phyloP scores from a whole-genome alignment of 2,329 filamentous ascomycete genomes.

The Ascochyta pisi region DNA sequence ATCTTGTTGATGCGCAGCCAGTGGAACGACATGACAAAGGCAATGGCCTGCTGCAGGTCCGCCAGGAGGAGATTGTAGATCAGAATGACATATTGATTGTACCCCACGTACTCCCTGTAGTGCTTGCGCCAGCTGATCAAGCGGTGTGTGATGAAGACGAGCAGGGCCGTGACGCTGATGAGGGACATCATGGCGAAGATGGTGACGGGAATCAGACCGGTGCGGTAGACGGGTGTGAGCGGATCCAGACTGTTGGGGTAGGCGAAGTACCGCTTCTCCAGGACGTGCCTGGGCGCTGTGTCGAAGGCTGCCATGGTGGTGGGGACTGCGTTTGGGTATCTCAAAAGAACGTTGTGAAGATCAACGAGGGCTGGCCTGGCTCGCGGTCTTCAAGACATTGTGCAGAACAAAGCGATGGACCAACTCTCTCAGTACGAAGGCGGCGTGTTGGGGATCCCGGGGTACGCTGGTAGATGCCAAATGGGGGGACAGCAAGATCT shows the following conservation, averaged over 20 bases:
- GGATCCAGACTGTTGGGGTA: slow-evolving; percentile 43
- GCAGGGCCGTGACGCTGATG: slow-evolving; percentile 52
- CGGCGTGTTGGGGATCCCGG: slow-evolving; percentile 2
- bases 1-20: slow-evolving; percentile 57
- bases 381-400: slow-evolving; percentile 25
- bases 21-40: slow-evolving; percentile 57
- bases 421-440: slow-evolving; percentile 1
- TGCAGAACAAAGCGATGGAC: slow-evolving; percentile 18
- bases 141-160: slow-evolving; percentile 59
- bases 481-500: not conserved
- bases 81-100: slow-evolving; percentile 62
- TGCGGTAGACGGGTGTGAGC: slow-evolving; percentile 37
- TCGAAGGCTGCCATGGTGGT: slow-evolving; percentile 21
- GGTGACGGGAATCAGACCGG: slow-evolving; percentile 56
- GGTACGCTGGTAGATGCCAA: not conserved
- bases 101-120: slow-evolving; percentile 58
- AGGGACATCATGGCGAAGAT: slow-evolving; percentile 58
- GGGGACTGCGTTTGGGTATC: not conserved
- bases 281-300: slow-evolving; percentile 10
- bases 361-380: slow-evolving; percentile 4
- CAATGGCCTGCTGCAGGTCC: slow-evolving; percentile 60
- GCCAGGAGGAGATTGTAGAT: slow-evolving; percentile 62
- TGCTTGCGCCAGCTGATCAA: slow-evolving; percentile 59
- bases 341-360: not conserved
- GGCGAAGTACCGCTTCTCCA: slow-evolving; percentile 27